phyloP scores from a whole-genome alignment of 2,329 filamentous ascomycete species.

The Paraconiothyrium sp. region DNA sequence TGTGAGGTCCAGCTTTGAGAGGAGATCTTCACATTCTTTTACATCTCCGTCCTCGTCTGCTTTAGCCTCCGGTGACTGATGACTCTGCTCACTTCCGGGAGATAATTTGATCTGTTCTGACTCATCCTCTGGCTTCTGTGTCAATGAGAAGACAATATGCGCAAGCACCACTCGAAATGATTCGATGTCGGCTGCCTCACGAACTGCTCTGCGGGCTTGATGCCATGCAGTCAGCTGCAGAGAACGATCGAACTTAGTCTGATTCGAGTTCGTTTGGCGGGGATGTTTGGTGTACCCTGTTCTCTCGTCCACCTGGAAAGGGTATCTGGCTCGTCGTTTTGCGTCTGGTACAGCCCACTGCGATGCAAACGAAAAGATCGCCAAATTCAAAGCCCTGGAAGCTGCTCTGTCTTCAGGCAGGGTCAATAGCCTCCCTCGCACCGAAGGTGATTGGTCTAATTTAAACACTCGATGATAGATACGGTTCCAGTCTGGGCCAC shows the following conservation, averaged over 20 bases:
- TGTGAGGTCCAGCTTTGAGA: slow-evolving; percentile 43
- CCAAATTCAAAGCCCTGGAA: slow-evolving; percentile 58
- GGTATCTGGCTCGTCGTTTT: slow-evolving; percentile 40
- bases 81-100: not conserved
- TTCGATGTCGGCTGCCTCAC: slow-evolving; percentile 51
- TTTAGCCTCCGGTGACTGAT: not conserved
- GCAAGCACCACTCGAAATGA: slow-evolving; percentile 58
- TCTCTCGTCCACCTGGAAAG: slow-evolving; percentile 30
- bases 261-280: slow-evolving; percentile 11
- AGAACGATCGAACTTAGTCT: slow-evolving; percentile 45
- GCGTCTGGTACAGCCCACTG: slow-evolving; percentile 56
- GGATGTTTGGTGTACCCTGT: slow-evolving; percentile 22
- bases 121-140: slow-evolving; percentile 51
- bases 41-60: slow-evolving; percentile 26
- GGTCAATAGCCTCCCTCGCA: slow-evolving; percentile 54
- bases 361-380: slow-evolving; percentile 63
- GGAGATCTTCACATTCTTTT: slow-evolving; percentile 40
- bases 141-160: slow-evolving; percentile 58
- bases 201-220: slow-evolving; percentile 52
- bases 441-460: slow-evolving; percentile 57
- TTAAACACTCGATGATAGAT: slow-evolving; percentile 61
- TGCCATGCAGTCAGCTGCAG: slow-evolving; percentile 55
- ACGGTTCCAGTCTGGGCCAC: slow-evolving; percentile 58
- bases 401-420: slow-evolving; percentile 56
- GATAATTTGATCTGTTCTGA: slow-evolving; percentile 5